phyloP scores from a whole-genome alignment of 306 rosid genomes.

The Cucumis sativus region Cucumber_9930_V3 NC_026655.2:3397001-3397500 shows the following conservation, averaged over 20 bases:
- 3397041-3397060: constrained; percentile 66
- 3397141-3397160: constrained; percentile 50
- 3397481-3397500: no score
- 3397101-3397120: constrained; percentile 61
- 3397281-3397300: not conserved
- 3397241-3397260: not conserved
- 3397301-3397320: not conserved
- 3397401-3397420: no score
- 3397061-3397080: constrained; percentile 62
- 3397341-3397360: no score
- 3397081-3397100: constrained; percentile 66
- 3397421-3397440: no score
- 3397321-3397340: not conserved
- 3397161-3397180: constrained; percentile 8
- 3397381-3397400: no score
- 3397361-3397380: no score
- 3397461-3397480: no score
- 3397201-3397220: not conserved
- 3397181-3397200: not conserved
- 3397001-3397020: constrained; percentile 61
- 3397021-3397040: constrained; percentile 64
- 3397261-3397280: not conserved
- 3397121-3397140: constrained; percentile 81
- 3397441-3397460: no score
- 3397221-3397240: not conserved